phyloP scores from a whole-genome alignment of 345 rosid genomes.

The Geranium brycei region DNA sequence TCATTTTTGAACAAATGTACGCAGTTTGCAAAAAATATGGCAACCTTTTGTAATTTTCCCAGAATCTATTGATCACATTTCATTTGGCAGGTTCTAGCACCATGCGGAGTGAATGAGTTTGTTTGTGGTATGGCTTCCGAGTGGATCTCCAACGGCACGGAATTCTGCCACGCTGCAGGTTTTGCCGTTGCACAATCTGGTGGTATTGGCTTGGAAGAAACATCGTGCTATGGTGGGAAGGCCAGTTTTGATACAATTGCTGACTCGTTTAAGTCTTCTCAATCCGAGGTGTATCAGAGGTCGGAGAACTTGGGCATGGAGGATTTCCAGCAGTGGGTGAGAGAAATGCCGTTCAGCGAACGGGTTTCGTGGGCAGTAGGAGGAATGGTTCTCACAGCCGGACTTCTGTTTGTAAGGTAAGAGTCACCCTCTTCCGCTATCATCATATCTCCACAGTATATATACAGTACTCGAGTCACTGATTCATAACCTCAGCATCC shows the following conservation, averaged over 20 bases:
- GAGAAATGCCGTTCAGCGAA: constrained; percentile 32
- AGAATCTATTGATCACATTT: constrained; percentile 12
- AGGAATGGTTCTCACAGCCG: constrained; percentile 65
- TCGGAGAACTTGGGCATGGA: constrained; percentile 17
- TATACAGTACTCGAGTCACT: no score
- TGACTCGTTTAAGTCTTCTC: constrained; percentile 48
- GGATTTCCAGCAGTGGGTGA: constrained; percentile 40
- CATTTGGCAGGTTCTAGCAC: constrained; percentile 43
- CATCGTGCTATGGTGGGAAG: constrained; percentile 66
- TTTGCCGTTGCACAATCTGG: constrained; percentile 39
- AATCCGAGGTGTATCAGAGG: constrained; percentile 26
- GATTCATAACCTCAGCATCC: no score
- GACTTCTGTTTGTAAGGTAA: constrained; percentile 53
- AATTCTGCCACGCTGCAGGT: constrained; percentile 75
- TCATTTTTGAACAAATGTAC: not conserved
- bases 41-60: no score
- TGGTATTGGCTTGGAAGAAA: constrained; percentile 26
- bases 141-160: constrained; percentile 79
- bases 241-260: constrained; percentile 72
- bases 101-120: constrained; percentile 70
- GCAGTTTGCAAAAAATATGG: no score
- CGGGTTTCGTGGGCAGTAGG: constrained; percentile 72
- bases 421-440: constrained; percentile 7
- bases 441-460: not conserved
- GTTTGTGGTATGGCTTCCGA: constrained; percentile 71